Evolutionary conservation across 768 basidiomycete species (phyloP).

Genomic region (Psilocybe azurescens): DNA sequence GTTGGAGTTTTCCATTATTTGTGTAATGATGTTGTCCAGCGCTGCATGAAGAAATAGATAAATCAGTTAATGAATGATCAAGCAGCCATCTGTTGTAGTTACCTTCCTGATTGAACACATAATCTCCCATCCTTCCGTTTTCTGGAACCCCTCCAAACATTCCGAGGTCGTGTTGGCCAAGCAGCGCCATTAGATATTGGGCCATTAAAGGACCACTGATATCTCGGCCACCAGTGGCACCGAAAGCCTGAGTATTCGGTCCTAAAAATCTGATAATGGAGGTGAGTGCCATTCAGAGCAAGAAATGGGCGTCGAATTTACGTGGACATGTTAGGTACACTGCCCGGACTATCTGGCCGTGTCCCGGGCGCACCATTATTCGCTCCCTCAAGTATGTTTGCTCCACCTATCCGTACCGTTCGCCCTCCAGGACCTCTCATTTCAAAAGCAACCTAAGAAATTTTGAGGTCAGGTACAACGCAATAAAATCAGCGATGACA

Average conservation of each 20-base stretch:
- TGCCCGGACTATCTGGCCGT: slow-evolving; percentile 22
- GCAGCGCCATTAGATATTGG: slow-evolving; percentile 72
- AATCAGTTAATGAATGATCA: not conserved
- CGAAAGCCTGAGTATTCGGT: slow-evolving; percentile 24
- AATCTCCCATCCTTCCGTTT: slow-evolving; percentile 81
- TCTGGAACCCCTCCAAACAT: slow-evolving; percentile 50
- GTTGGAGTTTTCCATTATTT: slow-evolving; percentile 85
- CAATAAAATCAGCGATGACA: not conserved
- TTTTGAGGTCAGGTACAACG: not conserved
- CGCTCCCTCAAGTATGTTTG: slow-evolving; percentile 23
- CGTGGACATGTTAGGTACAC: slow-evolving; percentile 58
- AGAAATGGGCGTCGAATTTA: slow-evolving; percentile 32
- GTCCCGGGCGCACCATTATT: slow-evolving; percentile 10
- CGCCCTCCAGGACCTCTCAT: slow-evolving; percentile 30
- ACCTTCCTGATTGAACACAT: slow-evolving; percentile 93
- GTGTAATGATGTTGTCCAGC: slow-evolving; percentile 83
- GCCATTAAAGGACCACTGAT: slow-evolving; percentile 72
- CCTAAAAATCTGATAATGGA: slow-evolving; percentile 35
- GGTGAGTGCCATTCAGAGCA: slow-evolving; percentile 26
- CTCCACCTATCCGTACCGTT: slow-evolving; percentile 34
- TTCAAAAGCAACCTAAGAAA: slow-evolving; percentile 31
- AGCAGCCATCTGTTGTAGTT: not conserved
- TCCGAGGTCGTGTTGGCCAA: slow-evolving; percentile 55
- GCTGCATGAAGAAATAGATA: slow-evolving; percentile 45
- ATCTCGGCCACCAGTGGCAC: slow-evolving; percentile 27